Percentiles rank a stretch among this genome's conserved stretches.
Conservation (phyloP, 306 rosid genomes). For the Ormosia semicastrata region DNA sequence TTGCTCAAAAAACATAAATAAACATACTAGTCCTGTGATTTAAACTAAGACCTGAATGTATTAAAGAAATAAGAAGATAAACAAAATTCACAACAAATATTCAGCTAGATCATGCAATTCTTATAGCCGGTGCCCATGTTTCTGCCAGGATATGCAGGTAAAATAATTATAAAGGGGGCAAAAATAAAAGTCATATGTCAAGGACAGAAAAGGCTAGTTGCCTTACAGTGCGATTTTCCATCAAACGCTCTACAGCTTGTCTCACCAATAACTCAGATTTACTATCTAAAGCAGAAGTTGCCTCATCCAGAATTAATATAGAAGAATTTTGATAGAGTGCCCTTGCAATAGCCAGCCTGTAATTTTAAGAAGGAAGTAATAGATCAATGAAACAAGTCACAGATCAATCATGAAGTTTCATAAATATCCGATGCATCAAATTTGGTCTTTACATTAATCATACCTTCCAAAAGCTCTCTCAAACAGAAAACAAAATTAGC, state of each 20-base stretch:
- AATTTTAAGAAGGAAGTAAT: constrained; percentile 10
- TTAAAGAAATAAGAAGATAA: not conserved
- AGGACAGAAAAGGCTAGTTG: constrained; percentile 9
- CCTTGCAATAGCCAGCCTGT: constrained; percentile 86
- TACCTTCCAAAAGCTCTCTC: constrained; percentile 1
- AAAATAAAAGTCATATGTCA: not conserved
- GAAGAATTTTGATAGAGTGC: constrained; percentile 81
- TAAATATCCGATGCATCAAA: not conserved
- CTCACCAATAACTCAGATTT: constrained; percentile 73
- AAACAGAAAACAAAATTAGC: not conserved
- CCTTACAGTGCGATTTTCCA: constrained; percentile 80
- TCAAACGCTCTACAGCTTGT: constrained; percentile 72
- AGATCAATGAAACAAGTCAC: not conserved
- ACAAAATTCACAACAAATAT: not conserved
- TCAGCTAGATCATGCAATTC: constrained; percentile 13
- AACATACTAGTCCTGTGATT: not conserved
- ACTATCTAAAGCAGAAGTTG: constrained; percentile 89
- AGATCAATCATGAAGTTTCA: not conserved
- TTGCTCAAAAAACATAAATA: not conserved
- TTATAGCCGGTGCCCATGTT: not conserved
- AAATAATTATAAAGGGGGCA: not conserved
- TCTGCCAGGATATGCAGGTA: not conserved
- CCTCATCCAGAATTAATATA: constrained; percentile 81
- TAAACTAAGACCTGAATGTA: not conserved
- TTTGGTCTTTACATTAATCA: not conserved